These are phyloP conservation scores for Astrocystis sublimbata DNA, from an alignment of 495 filamentous ascomycete genomes.

Conservation along the genomic window DNA sequence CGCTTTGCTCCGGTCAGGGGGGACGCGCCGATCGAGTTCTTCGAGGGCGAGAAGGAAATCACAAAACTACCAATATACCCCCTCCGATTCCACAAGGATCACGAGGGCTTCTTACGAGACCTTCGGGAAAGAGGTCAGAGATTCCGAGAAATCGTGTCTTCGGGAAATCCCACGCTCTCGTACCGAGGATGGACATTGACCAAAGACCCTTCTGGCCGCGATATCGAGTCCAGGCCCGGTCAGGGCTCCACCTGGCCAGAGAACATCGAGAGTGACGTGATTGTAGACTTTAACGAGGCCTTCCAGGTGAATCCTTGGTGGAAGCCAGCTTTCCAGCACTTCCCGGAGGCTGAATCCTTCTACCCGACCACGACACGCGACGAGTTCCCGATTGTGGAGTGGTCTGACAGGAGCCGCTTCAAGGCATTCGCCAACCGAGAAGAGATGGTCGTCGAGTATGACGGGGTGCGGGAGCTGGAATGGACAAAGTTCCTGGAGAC, in stretches of 20 bases:
- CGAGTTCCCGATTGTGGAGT: slow-evolving; percentile 32
- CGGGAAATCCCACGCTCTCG: slow-evolving; percentile 40
- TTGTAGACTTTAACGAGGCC: slow-evolving; percentile 52
- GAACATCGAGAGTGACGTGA: slow-evolving; percentile 51
- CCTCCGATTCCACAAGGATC: slow-evolving; percentile 53
- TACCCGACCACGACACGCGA: slow-evolving; percentile 25
- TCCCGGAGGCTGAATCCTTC: slow-evolving; percentile 27
- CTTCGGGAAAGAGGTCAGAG: slow-evolving; percentile 46
- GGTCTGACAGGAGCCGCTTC: slow-evolving; percentile 30
- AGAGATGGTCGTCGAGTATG: slow-evolving; percentile 31
- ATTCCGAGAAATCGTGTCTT: slow-evolving; percentile 51
- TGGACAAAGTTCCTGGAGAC: slow-evolving; percentile 11
- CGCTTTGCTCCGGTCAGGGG: slow-evolving; percentile 26
- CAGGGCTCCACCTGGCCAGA: slow-evolving; percentile 32
- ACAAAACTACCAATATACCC: slow-evolving; percentile 46
- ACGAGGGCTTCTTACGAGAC: slow-evolving; percentile 37
- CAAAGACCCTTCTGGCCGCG: slow-evolving; percentile 26
- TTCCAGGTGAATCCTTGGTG: slow-evolving; percentile 39
- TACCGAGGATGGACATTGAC: slow-evolving; percentile 48
- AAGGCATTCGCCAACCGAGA: slow-evolving; percentile 27
- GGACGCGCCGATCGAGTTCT: slow-evolving; percentile 53
- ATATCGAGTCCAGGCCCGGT: slow-evolving; percentile 23
- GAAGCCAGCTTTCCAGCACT: slow-evolving; percentile 28
- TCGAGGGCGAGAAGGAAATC: slow-evolving; percentile 37
- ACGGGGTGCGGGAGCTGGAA: slow-evolving; percentile 16